Evolutionary conservation across 2,329 filamentous ascomycete genomes (phyloP), one percentile per base, ranked within the genome.

Genomic region (Trichophyton benhamiae): DNA sequence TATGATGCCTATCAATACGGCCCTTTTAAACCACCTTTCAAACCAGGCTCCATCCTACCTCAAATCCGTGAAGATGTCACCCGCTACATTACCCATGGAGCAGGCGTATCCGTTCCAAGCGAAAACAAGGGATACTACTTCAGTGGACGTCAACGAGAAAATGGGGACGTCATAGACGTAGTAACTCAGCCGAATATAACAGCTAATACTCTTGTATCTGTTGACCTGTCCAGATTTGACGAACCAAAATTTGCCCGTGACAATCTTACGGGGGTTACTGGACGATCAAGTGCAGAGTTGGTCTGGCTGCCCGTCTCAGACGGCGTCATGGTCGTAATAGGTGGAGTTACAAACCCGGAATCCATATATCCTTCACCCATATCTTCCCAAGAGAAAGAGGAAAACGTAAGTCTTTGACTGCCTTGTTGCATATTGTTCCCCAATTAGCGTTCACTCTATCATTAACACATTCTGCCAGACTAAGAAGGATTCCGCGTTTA

Each of bases 41-140:
- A 64, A 64, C 0, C 67, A 75, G 0, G 77, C 66, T 72, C 7
- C 68, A 68, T 0, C 66, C 69, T 0, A 74, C 87, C 0, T 70
- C 78, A 1, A 64, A 72, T 2, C n/a, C 17, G 15, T n/a, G 58
- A 49, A 25, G 71, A 67, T 5, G 69, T 87, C 3, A 87, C 81
- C 20, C 77, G 82, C 57, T 88, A 87, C 66, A 67, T 89, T 22
- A 82, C 85, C 0, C 83, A 81, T 65, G 87, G 87, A 17, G 87
- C 81, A 1, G 80, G 79, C 0, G 84, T 79, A 9, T 87, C 77
- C 49, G 83, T 82, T 0, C 86, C 86, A 0, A 88, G 85, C 0
- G 87, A 89, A 70, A 85, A 88, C 64, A 79, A 84, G 65, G 85
- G 84, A 0, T 89, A 83, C 76, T 89, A 89, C 66, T 87, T 89